These are phyloP conservation scores for Sporothrix brunneoviolacea DNA, from an alignment of 2,329 filamentous ascomycete genomes.

Conservation along the genomic window DNA sequence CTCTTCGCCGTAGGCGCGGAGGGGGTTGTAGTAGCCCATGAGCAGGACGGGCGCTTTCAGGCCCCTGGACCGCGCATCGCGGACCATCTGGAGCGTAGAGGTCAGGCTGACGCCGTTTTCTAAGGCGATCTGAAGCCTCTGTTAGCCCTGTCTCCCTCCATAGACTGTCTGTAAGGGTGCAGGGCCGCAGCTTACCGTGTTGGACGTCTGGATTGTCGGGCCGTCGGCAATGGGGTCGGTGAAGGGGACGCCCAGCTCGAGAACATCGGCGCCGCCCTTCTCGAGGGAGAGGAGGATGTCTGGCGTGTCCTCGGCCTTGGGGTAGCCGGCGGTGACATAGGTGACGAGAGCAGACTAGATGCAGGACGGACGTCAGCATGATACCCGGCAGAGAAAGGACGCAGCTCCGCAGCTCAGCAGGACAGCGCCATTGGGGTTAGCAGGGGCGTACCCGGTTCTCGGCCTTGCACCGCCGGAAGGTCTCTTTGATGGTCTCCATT, in stretches of 20 bases:
- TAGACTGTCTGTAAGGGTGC: no score
- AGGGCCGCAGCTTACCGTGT: no score
- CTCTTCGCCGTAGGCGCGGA: conserved; percentile 92
- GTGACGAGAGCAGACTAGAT: conserved; percentile 75
- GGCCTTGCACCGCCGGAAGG: conserved; percentile 54
- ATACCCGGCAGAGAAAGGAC: no score
- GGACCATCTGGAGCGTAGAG: conserved; percentile 75
- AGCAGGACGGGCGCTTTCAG: conserved; percentile 78
- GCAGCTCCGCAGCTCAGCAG: no score
- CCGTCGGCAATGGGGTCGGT: conserved; percentile 98
- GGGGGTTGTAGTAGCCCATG: conserved; percentile 99
- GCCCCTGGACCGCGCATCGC: conserved; percentile 68
- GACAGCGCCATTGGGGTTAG: no score
- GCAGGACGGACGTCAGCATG: background rate
- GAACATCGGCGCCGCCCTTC: conserved; percentile 87
- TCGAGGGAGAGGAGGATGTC: conserved; percentile 85
- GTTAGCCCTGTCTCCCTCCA: no score
- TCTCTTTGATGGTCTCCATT: conserved; percentile 54
- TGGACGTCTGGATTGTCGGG: conserved; percentile 91
- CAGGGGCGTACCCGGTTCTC: conserved; percentile 53
- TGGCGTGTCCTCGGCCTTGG: conserved; percentile 72
- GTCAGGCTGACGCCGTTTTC: conserved; percentile 80
- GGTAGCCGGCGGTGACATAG: conserved; percentile 93
- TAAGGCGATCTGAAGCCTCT: no score
- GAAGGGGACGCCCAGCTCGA: conserved; percentile 93